These are phyloP conservation scores for Tripterygium wilfordii DNA, from an alignment of 177 flowering plant genomes.

Conservation along the genomic window DNA sequence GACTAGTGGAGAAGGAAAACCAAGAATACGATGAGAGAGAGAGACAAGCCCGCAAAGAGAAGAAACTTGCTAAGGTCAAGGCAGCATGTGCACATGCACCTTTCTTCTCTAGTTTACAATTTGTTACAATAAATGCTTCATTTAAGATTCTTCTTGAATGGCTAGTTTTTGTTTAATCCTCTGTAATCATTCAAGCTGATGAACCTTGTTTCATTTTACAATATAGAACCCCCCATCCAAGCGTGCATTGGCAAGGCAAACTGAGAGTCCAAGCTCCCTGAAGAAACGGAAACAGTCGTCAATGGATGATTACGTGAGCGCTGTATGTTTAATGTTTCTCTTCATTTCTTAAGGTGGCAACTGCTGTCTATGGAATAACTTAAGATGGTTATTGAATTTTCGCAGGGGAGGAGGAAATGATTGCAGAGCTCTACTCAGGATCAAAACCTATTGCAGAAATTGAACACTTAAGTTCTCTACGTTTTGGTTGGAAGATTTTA, in stretches of 20 bases:
- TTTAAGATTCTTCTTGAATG: neutral
- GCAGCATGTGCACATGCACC: too few relatives aligned
- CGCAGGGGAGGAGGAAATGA: constrained; percentile 62
- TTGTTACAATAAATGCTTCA: neutral
- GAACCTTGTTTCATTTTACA: constrained; percentile 23
- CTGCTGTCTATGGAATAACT: neutral
- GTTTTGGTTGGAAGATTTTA: neutral
- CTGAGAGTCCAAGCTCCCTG: constrained; percentile 48
- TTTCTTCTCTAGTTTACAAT: constrained; percentile 3
- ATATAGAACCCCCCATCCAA: constrained; percentile 63
- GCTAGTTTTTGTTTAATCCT: neutral
- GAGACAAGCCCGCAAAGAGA: constrained; percentile 96
- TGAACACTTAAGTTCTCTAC: too few relatives aligned
- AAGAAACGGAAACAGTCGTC: constrained; percentile 78
- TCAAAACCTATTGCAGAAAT: neutral
- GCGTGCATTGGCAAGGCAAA: constrained; percentile 51
- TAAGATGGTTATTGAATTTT: neutral
- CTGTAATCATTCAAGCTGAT: neutral
- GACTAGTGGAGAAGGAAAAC: constrained; percentile 92
- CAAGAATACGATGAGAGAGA: constrained; percentile 97
- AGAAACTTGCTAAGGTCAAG: constrained; percentile 99
- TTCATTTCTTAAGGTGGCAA: neutral
- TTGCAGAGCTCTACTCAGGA: neutral
- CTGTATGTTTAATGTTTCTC: constrained; percentile 32
- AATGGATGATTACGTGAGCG: constrained; percentile 74